Evolutionary conservation across 768 basidiomycete genomes (phyloP).

Genomic region (Pisolithus tinctorius): DNA sequence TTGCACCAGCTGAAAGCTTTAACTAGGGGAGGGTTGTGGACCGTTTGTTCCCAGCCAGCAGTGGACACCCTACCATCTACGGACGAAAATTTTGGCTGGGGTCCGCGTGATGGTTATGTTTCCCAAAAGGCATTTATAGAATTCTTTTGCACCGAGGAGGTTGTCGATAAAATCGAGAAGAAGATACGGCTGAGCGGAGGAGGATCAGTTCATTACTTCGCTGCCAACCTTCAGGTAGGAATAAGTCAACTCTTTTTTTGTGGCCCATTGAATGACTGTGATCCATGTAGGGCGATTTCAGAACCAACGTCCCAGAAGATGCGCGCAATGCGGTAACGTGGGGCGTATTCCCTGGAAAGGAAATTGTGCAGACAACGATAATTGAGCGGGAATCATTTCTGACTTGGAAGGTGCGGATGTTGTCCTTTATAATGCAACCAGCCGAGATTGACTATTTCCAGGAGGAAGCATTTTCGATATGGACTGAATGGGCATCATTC

Average conservation of each 20-base stretch:
- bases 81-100: constrained; percentile 86
- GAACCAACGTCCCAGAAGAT: constrained; percentile 71
- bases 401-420: constrained; percentile 80
- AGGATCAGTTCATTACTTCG: constrained; percentile 80
- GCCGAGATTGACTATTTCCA: constrained; percentile 25
- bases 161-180: constrained; percentile 54
- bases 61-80: constrained; percentile 73
- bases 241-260: background rate
- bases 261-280: background rate
- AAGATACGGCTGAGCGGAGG: constrained; percentile 46
- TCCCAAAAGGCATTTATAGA: constrained; percentile 98
- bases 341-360: constrained; percentile 97
- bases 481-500: constrained; percentile 90
- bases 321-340: constrained; percentile 95
- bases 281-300: constrained; percentile 57
- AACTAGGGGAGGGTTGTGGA: constrained; percentile 85
- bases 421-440: background rate
- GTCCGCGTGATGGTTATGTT: constrained; percentile 86
- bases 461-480: constrained; percentile 96
- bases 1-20: constrained; percentile 69
- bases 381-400: constrained; percentile 93
- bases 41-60: constrained; percentile 93
- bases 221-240: constrained; percentile 68
- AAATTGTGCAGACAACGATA: constrained; percentile 93
- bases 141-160: constrained; percentile 71